A percentile compares a stretch with the other conserved stretches of the same genome.
These are phyloP conservation scores for Calophaca sinica DNA, from an alignment of 306 rosid genomes.

Conservation along the genomic window DNA sequence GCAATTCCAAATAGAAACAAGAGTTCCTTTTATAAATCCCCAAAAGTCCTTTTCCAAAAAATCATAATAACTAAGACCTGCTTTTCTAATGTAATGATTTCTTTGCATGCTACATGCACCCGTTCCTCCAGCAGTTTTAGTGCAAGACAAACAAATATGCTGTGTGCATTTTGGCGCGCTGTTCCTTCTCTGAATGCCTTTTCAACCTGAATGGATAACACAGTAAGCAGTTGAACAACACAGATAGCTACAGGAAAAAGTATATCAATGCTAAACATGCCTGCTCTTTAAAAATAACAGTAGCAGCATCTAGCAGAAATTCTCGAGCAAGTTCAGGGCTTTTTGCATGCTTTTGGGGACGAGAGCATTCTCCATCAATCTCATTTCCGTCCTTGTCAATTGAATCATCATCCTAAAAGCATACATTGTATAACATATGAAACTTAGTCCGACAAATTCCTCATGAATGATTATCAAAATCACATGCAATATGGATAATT, in stretches of 20 bases:
- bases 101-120: conserved; percentile 97
- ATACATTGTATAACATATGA: conserved; percentile 42
- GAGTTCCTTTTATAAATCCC: conserved; percentile 9
- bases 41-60: conserved; percentile 35
- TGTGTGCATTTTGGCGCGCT: conserved; percentile 99
- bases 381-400: conserved; percentile 94
- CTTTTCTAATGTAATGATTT: conserved; percentile 91
- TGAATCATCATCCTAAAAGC: conserved; percentile 86
- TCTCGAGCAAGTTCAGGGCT: conserved; percentile 99
- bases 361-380: conserved; percentile 96
- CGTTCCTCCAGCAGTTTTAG: conserved; percentile 95
- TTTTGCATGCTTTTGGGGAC: conserved; percentile 99
- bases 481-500: conserved; percentile 17
- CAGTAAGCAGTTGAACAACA: conserved; percentile 47
- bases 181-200: conserved; percentile 99
- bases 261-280: conserved; percentile 56
- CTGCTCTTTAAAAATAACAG: conserved; percentile 98
- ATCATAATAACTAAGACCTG: conserved; percentile 71
- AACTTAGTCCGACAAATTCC: conserved; percentile 34
- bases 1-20: conserved; percentile 37
- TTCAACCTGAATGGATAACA: conserved; percentile 78
- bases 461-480: conserved; percentile 31
- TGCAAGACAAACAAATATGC: conserved; percentile 96
- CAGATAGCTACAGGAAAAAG: conserved; percentile 1
- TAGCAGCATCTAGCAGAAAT: conserved; percentile 95